These are phyloP conservation scores for Penicillium psychrosexuale DNA, from an alignment of 2,329 filamentous ascomycete genomes.

Conservation along the genomic window DNA sequence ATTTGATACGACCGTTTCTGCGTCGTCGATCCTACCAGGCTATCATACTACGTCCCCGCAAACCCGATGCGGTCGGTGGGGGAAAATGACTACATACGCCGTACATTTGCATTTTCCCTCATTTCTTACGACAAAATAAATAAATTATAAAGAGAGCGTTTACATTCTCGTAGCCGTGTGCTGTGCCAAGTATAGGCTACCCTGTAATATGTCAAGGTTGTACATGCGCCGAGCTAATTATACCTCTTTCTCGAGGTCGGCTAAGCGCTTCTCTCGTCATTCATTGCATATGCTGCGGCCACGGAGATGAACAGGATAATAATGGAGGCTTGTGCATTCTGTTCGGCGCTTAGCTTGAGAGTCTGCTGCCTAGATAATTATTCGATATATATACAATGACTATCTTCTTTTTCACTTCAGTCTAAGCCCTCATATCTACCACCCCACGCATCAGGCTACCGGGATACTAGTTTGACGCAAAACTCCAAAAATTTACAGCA, in stretches of 20 bases:
- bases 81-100: neutral
- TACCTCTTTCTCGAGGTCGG: neutral
- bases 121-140: neutral
- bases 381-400: neutral
- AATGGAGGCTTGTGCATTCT: neutral
- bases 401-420: neutral
- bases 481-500: too few relatives aligned
- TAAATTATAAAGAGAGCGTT: neutral
- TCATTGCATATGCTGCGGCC: neutral
- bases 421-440: neutral
- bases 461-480: too few relatives aligned
- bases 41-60: conserved; percentile 5
- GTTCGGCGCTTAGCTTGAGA: neutral
- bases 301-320: neutral
- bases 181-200: neutral
- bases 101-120: neutral
- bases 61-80: conserved; percentile 3
- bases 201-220: too few relatives aligned
- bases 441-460: neutral
- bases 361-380: too few relatives aligned
- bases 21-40: conserved; percentile 3
- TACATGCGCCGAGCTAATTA: neutral
- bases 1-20: conserved; percentile 5
- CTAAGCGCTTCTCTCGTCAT: neutral
- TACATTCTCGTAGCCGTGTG: neutral